Base-by-base conservation (phyloP, 2,329 filamentous ascomycete genomes). In the Penicillium digitatum region DNA sequence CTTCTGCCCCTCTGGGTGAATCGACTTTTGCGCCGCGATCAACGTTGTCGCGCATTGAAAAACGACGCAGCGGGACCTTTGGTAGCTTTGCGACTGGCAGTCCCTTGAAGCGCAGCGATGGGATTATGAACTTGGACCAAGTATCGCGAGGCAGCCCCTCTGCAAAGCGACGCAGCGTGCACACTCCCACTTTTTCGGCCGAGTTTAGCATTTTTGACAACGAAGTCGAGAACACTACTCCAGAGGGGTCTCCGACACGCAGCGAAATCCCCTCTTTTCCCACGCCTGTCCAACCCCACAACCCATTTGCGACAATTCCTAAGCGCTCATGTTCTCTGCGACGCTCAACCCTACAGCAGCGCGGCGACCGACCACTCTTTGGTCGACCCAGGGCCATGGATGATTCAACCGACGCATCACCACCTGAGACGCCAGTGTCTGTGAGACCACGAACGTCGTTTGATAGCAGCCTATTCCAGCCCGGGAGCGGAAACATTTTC, bases 51-150 rank as follows among this genome's bases (percentile, higher is more conserved):
- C 74, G 74, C 48, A 73, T 78, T 42, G 81, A 81, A 58, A 81
- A 79, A 69, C 76, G 70, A 63, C 72, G 76, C 16, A 78, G 75
- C 61, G 74, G 74, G 22, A 76, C 69, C 46, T 74, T 79, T 67
- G 74, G 75, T 62, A 74, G 79, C 44, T 75, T 79, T 46, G 78
- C 82, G 18, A 78, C 82, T 20, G 86, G 87, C 6, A 96, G 93
- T 69, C 92, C 93, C 5, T 77, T 97, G 64, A 96, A 97, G 80
- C 86, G 94, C 65, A 93, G 88, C 68, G 93, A 97, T 76, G 87
- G 89, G 40, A 87, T 87, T 48, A 93, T 95, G 88, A 90, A 90
- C 66, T 77, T 95, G 46, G 92, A 95, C 66, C 87, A 89, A 60
- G 81, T 85, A 27, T 87, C 82, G 64, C 80, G 88, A 53, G 89